A percentile compares a stretch with the other conserved stretches of the same genome.
Conservation (phyloP, 805 yeast genomes). For the Cyberlindnera veronae region DNA sequence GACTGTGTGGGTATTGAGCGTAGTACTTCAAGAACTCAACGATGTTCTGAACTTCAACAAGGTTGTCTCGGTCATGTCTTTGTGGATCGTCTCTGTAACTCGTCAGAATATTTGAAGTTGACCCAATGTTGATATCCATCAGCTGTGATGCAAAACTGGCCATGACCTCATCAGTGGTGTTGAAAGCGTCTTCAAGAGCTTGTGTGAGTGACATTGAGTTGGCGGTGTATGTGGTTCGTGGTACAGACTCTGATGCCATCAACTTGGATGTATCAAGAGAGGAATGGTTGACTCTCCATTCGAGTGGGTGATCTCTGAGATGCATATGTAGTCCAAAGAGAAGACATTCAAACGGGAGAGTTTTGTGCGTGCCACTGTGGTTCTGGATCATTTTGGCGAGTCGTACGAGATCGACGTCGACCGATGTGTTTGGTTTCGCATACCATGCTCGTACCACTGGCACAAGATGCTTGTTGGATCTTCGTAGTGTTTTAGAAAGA, state of each 20-base stretch:
- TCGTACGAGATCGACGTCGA: constrained; percentile 5
- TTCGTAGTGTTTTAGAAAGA: background rate
- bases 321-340: constrained; percentile 12
- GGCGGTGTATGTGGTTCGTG: constrained; percentile 7
- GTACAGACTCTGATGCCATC: constrained; percentile 9
- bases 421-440: constrained; percentile 6
- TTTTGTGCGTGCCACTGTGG: constrained; percentile 1
- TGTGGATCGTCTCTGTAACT: constrained; percentile 3
- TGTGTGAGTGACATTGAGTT: constrained; percentile 9
- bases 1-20: constrained; percentile 10
- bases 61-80: no score
- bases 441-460: constrained; percentile 15
- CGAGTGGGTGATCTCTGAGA: constrained; percentile 8
- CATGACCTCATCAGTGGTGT: constrained; percentile 1
- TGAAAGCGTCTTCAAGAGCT: constrained; percentile 4
- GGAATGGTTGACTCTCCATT: constrained; percentile 6
- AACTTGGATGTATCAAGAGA: background rate
- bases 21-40: constrained; percentile 11
- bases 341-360: constrained; percentile 9
- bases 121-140: background rate
- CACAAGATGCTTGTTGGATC: constrained; percentile 6
- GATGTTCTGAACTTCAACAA: constrained; percentile 5
- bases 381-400: background rate
- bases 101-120: constrained; percentile 1
- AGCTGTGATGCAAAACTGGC: background rate